These are phyloP conservation scores for Globisporangium iwayamae DNA, from an alignment of 352 stramenopile genomes.

Conservation along the genomic window DNA sequence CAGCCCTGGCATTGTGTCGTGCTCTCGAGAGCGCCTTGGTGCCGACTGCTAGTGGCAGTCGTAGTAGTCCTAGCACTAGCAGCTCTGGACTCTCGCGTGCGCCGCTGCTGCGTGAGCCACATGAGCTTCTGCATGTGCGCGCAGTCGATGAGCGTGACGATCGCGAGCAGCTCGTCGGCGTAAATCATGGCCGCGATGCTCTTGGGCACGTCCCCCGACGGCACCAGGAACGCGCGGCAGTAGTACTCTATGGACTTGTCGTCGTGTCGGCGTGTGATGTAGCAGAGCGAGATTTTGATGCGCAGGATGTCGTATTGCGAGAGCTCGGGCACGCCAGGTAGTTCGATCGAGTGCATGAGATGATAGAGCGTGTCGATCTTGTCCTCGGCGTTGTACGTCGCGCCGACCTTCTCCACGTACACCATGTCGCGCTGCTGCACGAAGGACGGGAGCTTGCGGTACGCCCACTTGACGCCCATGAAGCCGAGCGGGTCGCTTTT, in stretches of 20 bases:
- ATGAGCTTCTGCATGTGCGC: conserved; percentile 32
- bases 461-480: conserved; percentile 20
- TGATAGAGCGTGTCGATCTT: conserved; percentile 23
- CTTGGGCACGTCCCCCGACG: conserved; percentile 17
- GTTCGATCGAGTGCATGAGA: conserved; percentile 27
- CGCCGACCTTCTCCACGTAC: conserved; percentile 26
- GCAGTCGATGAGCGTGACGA: conserved; percentile 22
- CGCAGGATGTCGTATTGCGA: conserved; percentile 34
- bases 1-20: conserved; percentile 4
- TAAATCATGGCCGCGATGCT: conserved; percentile 22
- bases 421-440: conserved; percentile 20
- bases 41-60: too few species aligned
- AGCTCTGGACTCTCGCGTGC: conserved; percentile 13
- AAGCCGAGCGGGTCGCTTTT: conserved; percentile 14
- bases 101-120: conserved; percentile 23
- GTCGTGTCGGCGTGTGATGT: conserved; percentile 30
- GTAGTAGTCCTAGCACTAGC: too few species aligned
- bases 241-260: conserved; percentile 40
- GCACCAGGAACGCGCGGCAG: conserved; percentile 41
- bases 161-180: conserved; percentile 28
- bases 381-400: too few species aligned
- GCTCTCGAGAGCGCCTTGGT: background rate
- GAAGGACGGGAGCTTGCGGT: background rate
- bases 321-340: conserved; percentile 15
- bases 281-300: conserved; percentile 34